Percentiles rank a stretch among this genome's conserved stretches.
These are phyloP conservation scores for Diaporthe sp. DNA, from an alignment of 2,329 filamentous ascomycete species.

Conservation along the genomic window DNA sequence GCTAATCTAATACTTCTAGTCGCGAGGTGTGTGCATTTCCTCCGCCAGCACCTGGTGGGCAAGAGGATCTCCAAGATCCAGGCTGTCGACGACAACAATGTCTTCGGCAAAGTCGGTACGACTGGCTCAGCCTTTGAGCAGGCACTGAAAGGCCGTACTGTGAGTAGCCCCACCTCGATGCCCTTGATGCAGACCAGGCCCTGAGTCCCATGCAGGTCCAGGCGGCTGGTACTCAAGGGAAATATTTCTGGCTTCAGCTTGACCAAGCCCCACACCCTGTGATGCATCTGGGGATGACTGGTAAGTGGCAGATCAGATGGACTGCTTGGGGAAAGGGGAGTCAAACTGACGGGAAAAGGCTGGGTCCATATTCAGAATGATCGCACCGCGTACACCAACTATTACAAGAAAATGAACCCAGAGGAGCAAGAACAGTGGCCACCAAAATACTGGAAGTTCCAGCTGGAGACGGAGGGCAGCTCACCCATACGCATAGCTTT, in stretches of 20 bases:
- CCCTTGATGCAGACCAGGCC: neutral
- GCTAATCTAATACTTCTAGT: conserved; percentile 60
- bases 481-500: conserved; percentile 78
- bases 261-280: conserved; percentile 87
- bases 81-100: conserved; percentile 83
- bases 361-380: conserved; percentile 92
- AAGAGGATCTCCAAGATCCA: conserved; percentile 80
- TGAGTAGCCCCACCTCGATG: conserved; percentile 41
- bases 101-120: conserved; percentile 93
- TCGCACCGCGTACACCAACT: conserved; percentile 82
- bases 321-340: conserved; percentile 50
- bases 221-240: conserved; percentile 86
- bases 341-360: conserved; percentile 63
- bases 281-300: conserved; percentile 87
- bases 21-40: conserved; percentile 87
- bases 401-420: conserved; percentile 80
- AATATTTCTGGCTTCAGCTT: conserved; percentile 91
- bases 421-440: conserved; percentile 80
- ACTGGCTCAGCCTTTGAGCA: conserved; percentile 81
- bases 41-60: conserved; percentile 86
- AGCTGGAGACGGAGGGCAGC: conserved; percentile 73
- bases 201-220: conserved; percentile 57
- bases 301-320: conserved; percentile 49
- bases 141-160: conserved; percentile 80
- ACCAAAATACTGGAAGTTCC: conserved; percentile 90